A percentile compares a stretch with the other conserved stretches of the same genome.
Conservation (phyloP, 2,329 filamentous ascomycete genomes). For the Claviceps capensis region DNA sequence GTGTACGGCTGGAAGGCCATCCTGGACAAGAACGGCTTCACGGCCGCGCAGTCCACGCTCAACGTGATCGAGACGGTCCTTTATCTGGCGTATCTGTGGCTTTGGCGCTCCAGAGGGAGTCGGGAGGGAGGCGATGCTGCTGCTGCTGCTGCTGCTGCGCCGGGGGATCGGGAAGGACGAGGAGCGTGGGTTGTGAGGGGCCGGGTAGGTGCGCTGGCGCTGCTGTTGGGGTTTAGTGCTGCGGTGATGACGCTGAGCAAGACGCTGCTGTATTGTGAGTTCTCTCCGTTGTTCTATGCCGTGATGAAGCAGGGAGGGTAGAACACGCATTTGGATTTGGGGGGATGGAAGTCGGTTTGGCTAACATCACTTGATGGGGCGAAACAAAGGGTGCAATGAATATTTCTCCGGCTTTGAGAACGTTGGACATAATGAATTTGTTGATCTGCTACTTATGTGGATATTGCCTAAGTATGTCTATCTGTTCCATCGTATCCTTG, state of each 20-base stretch:
- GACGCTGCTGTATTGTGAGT: slow-evolving; percentile 46
- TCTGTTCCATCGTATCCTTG: background rate
- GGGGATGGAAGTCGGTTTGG: no score
- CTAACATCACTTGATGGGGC: no score
- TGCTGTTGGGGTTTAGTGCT: slow-evolving; percentile 36
- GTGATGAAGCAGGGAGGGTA: background rate
- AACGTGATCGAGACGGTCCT: slow-evolving; percentile 55
- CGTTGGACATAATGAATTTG: slow-evolving; percentile 39
- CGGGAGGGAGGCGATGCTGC: background rate
- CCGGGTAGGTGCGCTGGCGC: slow-evolving; percentile 27
- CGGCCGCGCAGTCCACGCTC: slow-evolving; percentile 55
- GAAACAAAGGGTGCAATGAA: slow-evolving; percentile 36
- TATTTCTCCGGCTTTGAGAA: slow-evolving; percentile 41
- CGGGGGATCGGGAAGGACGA: no score
- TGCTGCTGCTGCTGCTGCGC: no score
- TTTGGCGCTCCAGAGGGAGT: slow-evolving; percentile 17
- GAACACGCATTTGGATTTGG: no score
- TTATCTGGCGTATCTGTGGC: slow-evolving; percentile 43
- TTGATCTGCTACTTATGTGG: slow-evolving; percentile 37
- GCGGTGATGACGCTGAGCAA: slow-evolving; percentile 49
- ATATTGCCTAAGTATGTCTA: slow-evolving; percentile 43
- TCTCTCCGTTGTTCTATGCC: background rate
- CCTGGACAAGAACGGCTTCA: slow-evolving; percentile 57
- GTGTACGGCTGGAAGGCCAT: slow-evolving; percentile 69
- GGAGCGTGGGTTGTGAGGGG: slow-evolving; percentile 24